Evolutionary conservation across 2,329 filamentous ascomycete species (phyloP).

Genomic region (Cytospora piceae): DNA sequence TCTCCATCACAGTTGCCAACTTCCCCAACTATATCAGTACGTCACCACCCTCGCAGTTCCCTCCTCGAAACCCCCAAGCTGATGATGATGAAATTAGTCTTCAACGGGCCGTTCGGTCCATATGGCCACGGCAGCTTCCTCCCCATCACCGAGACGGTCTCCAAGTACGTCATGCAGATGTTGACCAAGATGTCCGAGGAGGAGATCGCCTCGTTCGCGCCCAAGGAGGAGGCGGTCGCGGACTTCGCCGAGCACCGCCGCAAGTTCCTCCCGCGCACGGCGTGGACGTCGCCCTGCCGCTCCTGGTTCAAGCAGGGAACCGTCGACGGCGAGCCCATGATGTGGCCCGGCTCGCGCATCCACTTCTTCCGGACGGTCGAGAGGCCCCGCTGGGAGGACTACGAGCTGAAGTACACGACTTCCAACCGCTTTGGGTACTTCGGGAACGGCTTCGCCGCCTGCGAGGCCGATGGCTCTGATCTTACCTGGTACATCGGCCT

Average conservation of each 20-base stretch:
- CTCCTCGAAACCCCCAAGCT: no score
- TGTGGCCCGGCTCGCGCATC: constrained; percentile 37
- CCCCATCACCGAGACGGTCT: constrained; percentile 35
- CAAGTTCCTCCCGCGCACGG: constrained; percentile 37
- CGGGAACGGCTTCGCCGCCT: constrained; percentile 34
- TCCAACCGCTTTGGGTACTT: constrained; percentile 36
- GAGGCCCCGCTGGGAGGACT: constrained; percentile 37
- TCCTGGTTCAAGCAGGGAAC: constrained; percentile 39
- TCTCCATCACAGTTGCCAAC: constrained; percentile 19
- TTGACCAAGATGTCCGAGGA: constrained; percentile 37
- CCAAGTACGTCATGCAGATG: constrained; percentile 39
- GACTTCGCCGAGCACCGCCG: constrained; percentile 39
- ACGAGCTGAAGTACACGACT: constrained; percentile 33
- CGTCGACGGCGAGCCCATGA: constrained; percentile 35
- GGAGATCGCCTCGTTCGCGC: constrained; percentile 34
- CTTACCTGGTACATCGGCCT: constrained; percentile 25
- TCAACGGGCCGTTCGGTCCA: constrained; percentile 36
- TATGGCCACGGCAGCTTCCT: constrained; percentile 37
- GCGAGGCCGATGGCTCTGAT: constrained; percentile 21
- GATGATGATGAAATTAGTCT: constrained; percentile 29
- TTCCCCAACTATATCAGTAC: constrained; percentile 30
- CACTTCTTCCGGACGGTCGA: constrained; percentile 36
- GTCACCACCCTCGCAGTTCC: background rate
- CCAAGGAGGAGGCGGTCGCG: constrained; percentile 35
- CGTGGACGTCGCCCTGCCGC: constrained; percentile 35